Percentiles rank a stretch among this genome's conserved stretches.
Evolutionary conservation across 2,329 filamentous ascomycete species (phyloP).

Genomic region (Ceratocystis albifundus): DNA sequence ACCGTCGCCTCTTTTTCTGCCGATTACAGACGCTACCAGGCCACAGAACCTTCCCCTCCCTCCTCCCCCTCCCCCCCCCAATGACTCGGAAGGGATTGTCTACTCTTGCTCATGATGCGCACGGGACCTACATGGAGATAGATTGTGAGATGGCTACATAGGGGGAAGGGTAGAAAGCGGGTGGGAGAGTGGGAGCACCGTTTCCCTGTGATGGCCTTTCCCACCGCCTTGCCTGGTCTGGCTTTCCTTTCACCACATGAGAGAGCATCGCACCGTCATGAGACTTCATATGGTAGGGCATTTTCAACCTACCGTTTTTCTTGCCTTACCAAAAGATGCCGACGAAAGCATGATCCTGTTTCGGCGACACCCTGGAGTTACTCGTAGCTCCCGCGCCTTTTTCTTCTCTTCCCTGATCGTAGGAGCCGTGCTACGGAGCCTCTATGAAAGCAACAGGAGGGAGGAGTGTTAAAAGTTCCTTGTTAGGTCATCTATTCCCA

Average conservation of each 20-base stretch:
- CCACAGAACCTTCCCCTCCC: too few relatives aligned
- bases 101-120: background rate
- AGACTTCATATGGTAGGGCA: background rate
- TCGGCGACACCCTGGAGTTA: background rate
- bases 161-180: background rate
- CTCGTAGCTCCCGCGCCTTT: background rate
- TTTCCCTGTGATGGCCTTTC: background rate
- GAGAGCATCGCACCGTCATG: background rate
- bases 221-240: background rate
- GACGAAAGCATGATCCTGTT: background rate
- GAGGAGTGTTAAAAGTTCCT: background rate
- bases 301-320: background rate
- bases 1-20: background rate
- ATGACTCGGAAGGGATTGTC: conserved; percentile 6
- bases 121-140: background rate
- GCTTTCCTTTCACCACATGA: background rate
- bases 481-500: background rate
- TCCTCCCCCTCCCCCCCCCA: too few relatives aligned
- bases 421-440: background rate
- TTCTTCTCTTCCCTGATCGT: background rate
- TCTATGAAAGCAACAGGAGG: background rate
- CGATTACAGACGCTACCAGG: background rate
- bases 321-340: conserved; percentile 1
- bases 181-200: background rate
- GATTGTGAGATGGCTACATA: background rate